Conservation (phyloP, 345 rosid genomes). For the Acer campestre region DNA sequence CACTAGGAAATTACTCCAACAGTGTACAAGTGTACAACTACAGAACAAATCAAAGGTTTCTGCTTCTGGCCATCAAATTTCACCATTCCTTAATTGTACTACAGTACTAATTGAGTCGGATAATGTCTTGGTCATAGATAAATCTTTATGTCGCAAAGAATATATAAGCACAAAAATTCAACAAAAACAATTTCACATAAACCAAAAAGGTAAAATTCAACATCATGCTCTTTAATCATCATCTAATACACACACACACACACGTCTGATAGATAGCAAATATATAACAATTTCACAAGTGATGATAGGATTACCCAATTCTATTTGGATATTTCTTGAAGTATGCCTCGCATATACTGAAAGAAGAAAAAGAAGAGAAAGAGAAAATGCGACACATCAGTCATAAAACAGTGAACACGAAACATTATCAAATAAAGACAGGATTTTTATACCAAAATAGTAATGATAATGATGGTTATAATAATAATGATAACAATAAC, state of each 20-base stretch:
- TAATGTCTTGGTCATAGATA: background rate
- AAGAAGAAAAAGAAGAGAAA: slow-evolving; percentile 10
- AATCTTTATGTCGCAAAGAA: background rate
- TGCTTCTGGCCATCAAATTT: slow-evolving; percentile 4
- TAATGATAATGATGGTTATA: background rate
- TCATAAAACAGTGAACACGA: slow-evolving; percentile 13
- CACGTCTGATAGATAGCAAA: background rate
- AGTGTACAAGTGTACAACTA: background rate
- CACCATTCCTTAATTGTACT: background rate
- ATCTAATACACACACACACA: background rate
- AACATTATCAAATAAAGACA: background rate
- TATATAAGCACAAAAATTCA: background rate
- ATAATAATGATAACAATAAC: background rate
- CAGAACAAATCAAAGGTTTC: background rate
- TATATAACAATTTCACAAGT: background rate
- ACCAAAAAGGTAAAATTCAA: background rate
- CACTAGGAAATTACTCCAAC: background rate
- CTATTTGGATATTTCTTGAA: slow-evolving; percentile 78
- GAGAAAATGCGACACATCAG: slow-evolving; percentile 4
- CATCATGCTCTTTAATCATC: background rate
- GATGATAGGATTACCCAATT: slow-evolving; percentile 59
- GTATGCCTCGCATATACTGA: slow-evolving; percentile 96
- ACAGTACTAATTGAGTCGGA: background rate
- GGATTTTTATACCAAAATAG: background rate
- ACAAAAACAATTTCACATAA: background rate